A percentile compares a stretch with the other conserved stretches of the same genome.
Conservation (phyloP, 805 yeast species). For the Kodamaea fukazawae region DNA sequence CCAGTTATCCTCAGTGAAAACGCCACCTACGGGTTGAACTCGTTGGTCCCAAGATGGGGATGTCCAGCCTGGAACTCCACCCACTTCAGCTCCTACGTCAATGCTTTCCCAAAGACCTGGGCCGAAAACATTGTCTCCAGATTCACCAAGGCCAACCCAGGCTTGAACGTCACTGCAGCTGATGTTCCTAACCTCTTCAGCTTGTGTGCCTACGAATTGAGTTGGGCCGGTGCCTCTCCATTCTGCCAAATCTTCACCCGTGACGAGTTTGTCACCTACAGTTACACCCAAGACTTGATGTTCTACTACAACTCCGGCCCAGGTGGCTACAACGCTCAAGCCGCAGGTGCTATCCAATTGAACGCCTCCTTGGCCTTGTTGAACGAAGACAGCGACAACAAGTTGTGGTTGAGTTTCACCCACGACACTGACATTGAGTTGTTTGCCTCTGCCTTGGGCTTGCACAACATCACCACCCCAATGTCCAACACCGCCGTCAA, state of each 20-base stretch:
- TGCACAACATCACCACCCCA: slow-evolving; percentile 11
- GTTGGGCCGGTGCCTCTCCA: slow-evolving; percentile 22
- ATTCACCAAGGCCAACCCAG: slow-evolving; percentile 17
- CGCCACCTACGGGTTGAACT: slow-evolving; percentile 8
- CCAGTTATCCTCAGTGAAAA: slow-evolving; percentile 7
- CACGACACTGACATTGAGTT: slow-evolving; percentile 27
- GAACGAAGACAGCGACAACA: slow-evolving; percentile 17
- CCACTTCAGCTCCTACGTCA: slow-evolving; percentile 14
- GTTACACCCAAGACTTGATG: slow-evolving; percentile 17
- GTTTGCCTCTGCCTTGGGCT: slow-evolving; percentile 22
- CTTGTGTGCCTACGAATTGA: slow-evolving; percentile 25
- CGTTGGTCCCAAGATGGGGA: slow-evolving; percentile 11
- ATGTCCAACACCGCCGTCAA: slow-evolving; percentile 15
- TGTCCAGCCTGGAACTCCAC: slow-evolving; percentile 7
- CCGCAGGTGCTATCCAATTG: slow-evolving; percentile 19
- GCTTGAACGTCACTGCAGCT: slow-evolving; percentile 19
- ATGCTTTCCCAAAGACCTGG: slow-evolving; percentile 14
- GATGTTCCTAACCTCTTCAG: slow-evolving; percentile 18
- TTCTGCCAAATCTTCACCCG: slow-evolving; percentile 23
- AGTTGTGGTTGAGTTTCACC: slow-evolving; percentile 22
- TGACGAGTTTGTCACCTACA: slow-evolving; percentile 22
- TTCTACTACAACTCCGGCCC: slow-evolving; percentile 22
- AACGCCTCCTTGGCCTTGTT: slow-evolving; percentile 21
- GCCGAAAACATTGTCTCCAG: slow-evolving; percentile 16
- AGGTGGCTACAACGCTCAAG: slow-evolving; percentile 19